These are phyloP conservation scores for Cladosporium sphaerospermum DNA, from an alignment of 2,329 filamentous ascomycete genomes.

Conservation along the genomic window DNA sequence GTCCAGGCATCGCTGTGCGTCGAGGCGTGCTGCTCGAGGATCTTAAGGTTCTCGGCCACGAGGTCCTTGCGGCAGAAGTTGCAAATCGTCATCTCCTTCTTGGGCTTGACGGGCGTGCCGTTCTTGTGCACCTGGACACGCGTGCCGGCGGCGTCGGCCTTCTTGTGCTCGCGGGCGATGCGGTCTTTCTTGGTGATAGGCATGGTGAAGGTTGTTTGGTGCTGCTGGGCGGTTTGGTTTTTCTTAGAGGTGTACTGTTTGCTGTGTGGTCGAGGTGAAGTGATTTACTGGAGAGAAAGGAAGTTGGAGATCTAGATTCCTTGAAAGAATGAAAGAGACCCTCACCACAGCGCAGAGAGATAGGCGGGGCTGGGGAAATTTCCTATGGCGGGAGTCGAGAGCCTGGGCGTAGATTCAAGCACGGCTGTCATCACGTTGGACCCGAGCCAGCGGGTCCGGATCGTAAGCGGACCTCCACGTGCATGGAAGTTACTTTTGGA, in stretches of 20 bases:
- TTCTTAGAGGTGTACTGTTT: not conserved
- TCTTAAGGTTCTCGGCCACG: slow-evolving; percentile 21
- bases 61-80: slow-evolving; percentile 26
- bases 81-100: slow-evolving; percentile 45
- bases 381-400: not conserved
- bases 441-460: too few relatives aligned
- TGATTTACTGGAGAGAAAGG: not conserved
- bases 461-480: too few relatives aligned
- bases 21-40: slow-evolving; percentile 48
- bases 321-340: not conserved
- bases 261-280: not conserved
- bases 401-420: too few relatives aligned
- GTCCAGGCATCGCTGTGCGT: slow-evolving; percentile 50
- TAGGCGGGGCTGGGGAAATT: not conserved
- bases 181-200: slow-evolving; percentile 47
- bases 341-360: not conserved
- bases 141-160: slow-evolving; percentile 49
- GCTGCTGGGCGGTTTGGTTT: not conserved
- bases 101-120: slow-evolving; percentile 49
- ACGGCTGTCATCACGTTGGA: too few relatives aligned
- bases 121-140: slow-evolving; percentile 50
- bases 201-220: slow-evolving; percentile 27
- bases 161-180: slow-evolving; percentile 51
- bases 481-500: too few relatives aligned
- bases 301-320: not conserved